These are phyloP conservation scores for Exobasidium cylindrosporum DNA, from an alignment of 1,284 basidiomycete species.

Conservation along the genomic window DNA sequence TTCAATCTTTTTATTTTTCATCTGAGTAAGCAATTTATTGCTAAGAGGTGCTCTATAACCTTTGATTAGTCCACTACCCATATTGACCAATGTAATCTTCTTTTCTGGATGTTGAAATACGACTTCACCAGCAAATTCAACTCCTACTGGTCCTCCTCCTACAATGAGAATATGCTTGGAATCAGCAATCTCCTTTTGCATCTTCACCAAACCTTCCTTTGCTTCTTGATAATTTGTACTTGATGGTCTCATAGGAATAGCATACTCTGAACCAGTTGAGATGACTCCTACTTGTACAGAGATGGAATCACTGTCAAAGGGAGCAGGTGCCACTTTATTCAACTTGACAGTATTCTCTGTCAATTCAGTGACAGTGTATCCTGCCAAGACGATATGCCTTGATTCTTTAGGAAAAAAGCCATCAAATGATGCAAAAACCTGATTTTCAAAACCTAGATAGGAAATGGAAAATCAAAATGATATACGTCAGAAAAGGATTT, in stretches of 20 bases:
- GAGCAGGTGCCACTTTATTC: neutral
- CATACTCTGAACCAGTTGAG: constrained; percentile 26
- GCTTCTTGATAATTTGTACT: constrained; percentile 19
- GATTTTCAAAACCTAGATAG: constrained; percentile 40
- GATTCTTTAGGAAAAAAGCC: constrained; percentile 15
- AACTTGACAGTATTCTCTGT: neutral
- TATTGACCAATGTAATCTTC: constrained; percentile 53
- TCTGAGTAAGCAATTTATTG: constrained; percentile 30
- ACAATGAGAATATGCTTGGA: constrained; percentile 32
- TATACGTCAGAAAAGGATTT: neutral
- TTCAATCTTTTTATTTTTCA: constrained; percentile 53
- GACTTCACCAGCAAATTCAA: constrained; percentile 58
- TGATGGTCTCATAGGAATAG: constrained; percentile 12
- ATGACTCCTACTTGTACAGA: constrained; percentile 22
- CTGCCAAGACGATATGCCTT: constrained; percentile 16
- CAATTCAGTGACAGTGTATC: constrained; percentile 9
- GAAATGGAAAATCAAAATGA: too few relatives aligned
- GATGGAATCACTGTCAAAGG: constrained; percentile 15
- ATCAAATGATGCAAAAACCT: constrained; percentile 13
- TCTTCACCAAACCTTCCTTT: constrained; percentile 16
- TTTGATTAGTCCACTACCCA: constrained; percentile 24
- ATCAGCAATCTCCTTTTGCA: constrained; percentile 23
- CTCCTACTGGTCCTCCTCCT: constrained; percentile 57
- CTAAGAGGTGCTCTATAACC: constrained; percentile 26
- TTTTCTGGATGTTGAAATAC: constrained; percentile 24